Base-by-base conservation (phyloP, 1,284 basidiomycete species). In the Leucoagaricus sp. region DNA sequence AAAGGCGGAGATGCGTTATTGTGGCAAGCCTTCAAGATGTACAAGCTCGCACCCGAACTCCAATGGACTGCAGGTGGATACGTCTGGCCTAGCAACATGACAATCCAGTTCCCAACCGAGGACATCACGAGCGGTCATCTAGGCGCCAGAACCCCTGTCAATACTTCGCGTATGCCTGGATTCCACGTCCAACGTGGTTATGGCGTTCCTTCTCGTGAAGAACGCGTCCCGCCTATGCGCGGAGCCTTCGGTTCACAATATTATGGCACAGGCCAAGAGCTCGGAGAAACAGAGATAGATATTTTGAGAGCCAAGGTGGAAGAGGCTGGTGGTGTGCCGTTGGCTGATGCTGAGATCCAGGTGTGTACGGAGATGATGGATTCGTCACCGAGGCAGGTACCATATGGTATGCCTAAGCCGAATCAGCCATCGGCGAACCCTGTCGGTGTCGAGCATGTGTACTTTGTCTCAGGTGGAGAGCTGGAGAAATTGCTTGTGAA, bases 11-110 rank as follows among this genome's bases (percentile, higher is more conserved):
- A 92, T 64, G 84, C 86, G 4, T 68, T 89, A 34, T 70, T 92
- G 12, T 90, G 89, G 67, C 86, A 89, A 56, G 86, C 88, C 2
- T 72, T 92, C 64, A 89, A 88, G 69, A 69, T 86, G 25, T 91
- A 85, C 74, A 89, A 90, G 61, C 82, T 92, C 34, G 69, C 74
- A 1, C 87, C 88, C 0, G 87, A 88, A 60, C 77, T 92, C 1
- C 85, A 87, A 55, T 92, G 89, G 86, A 83, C 84, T 19, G 89
- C 90, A 25, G 89, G 89, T 4, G 87, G 88, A 12, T 90, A 87
- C 69, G 78, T 92, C 59, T 92, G 90, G 89, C 85, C 89, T 1
- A 78, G 84, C 31, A 86, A 89, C 63, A 81, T 82, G 55, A 79
- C 81, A 0, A 86, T 91, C 10, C 85, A 89, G 63, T 80, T 84